Evolutionary conservation across 2,329 filamentous ascomycete species (phyloP), one percentile per base, ranked within the genome.

Genomic region (Chrysoporthe puriensis): DNA sequence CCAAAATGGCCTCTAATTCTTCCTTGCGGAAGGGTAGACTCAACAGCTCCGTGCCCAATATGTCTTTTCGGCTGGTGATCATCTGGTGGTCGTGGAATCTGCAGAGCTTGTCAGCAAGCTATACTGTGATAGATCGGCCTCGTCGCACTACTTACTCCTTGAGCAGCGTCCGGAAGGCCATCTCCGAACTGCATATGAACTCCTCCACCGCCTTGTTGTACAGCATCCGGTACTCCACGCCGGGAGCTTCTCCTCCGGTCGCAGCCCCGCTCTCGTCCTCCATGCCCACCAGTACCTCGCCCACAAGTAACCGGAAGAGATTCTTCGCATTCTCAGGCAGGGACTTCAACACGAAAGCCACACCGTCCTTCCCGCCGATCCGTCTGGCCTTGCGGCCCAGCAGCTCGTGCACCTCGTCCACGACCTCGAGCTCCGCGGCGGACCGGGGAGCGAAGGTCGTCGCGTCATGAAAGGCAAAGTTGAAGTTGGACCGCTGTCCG

Each of bases 31-130:
- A 93, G 0, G 96, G 96, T 16, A 97, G 88, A 72, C 92, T 91
- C 59, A 99, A 79, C 63, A 96, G 82, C 77, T 98, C 96, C 2
- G 91, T 94, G 3, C 96, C 96, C 66, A 94, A 83, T 0, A 87
- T 86, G 77, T 99, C 95, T 76, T 95, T 95, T 70, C 90, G 88
- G 70, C 92, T 96, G 66, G 93, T 93, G 71, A 99, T 91, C 89
- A 99, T 98, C 76, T 97, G 93, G 81, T 99, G 96, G 75, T 99
- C 96, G 76, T 97, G 93, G 78, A 99, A 96, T 79, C 89, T 91
- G 72, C 16, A 36, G 4, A 62, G n/a, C 18, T 67, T 64, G 76
- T 82, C 69, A 79, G 74, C 61, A 44, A 54, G 11, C 14, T 34
- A 44, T 11, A 2, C n/a, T 44, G 48, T 16, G 18, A 13, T 40